Evolutionary conservation across 495 filamentous ascomycete genomes (phyloP), one percentile per base, ranked within the genome.

Genomic region (Aspergillus sclerotioniger): DNA sequence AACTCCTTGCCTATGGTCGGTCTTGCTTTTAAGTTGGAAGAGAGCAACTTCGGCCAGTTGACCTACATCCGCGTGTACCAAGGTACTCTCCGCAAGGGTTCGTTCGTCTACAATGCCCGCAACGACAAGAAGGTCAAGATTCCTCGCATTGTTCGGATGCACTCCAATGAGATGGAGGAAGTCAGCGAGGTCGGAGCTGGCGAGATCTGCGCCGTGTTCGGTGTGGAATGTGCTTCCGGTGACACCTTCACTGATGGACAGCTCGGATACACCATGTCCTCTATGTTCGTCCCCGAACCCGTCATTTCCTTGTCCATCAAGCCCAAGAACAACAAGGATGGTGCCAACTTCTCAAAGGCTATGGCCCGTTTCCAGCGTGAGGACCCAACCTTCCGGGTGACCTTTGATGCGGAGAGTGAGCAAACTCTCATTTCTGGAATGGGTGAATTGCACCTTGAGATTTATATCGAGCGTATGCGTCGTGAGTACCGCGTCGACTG

Each of bases 31-130:
- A 99, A 99, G 78, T 85, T 99, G 33, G 95, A 98, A 82, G 95
- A 99, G 74, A 95, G 91, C 78, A 96, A 96, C 67, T 99, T 96
- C 68, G 95, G 95, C 43, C 95, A 99, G 73, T 81, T 99, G 65
- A 99, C 95, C 50, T 99, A 98, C 72, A 93, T 99, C 57, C 91
- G 95, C 62, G 95, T 99, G 25, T 99, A 99, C 79, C 95, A 99
- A 74, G 95, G 95, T 60, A 83, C 84, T 19, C 76, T 99, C 57
- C 89, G 82, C 73, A 98, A 95, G 80, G 89, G 91, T 43, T 80
- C 87, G 65, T 88, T 90, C 69, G 85, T 99, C 32, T 96, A 87
- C 84, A 99, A 99, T 68, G 90, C 94, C 9, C 87, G 93, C 59
- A 91, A 83, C 51, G 86, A 90, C 70, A 97, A 98, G 82, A 98